Conservation (phyloP, 2,329 filamentous ascomycete species). For the Trichophyton verrucosum region DNA sequence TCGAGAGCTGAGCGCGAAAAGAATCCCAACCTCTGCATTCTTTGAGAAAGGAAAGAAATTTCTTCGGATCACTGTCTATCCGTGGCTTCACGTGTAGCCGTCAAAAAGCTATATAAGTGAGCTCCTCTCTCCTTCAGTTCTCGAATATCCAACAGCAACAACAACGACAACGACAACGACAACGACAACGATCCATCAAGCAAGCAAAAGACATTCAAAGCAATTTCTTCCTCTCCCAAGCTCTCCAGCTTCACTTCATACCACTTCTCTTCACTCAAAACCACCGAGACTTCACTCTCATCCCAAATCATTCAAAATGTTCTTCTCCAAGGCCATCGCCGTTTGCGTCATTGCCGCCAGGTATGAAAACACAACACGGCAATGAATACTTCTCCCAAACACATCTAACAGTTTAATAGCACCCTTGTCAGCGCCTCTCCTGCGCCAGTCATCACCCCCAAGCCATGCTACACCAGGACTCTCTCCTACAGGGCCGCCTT, state of each 20-base stretch:
- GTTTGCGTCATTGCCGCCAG: background rate
- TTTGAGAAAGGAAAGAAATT: background rate
- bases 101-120: background rate
- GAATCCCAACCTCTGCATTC: background rate
- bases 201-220: background rate
- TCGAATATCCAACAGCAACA: background rate
- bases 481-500: background rate
- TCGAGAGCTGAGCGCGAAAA: background rate
- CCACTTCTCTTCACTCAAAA: background rate
- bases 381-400: background rate
- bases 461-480: background rate
- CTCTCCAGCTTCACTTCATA: background rate
- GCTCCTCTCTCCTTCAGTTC: background rate
- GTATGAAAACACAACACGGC: background rate
- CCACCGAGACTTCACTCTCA: background rate
- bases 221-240: background rate
- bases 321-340: background rate
- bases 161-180: slow-evolving; percentile 1
- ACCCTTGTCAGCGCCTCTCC: background rate
- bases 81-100: background rate
- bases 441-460: background rate
- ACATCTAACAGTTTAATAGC: background rate
- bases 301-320: background rate
- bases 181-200: background rate
- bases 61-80: background rate